Conservation (phyloP, 192 early-diverging fungal species). For the Chytriomyces sp. region DNA sequence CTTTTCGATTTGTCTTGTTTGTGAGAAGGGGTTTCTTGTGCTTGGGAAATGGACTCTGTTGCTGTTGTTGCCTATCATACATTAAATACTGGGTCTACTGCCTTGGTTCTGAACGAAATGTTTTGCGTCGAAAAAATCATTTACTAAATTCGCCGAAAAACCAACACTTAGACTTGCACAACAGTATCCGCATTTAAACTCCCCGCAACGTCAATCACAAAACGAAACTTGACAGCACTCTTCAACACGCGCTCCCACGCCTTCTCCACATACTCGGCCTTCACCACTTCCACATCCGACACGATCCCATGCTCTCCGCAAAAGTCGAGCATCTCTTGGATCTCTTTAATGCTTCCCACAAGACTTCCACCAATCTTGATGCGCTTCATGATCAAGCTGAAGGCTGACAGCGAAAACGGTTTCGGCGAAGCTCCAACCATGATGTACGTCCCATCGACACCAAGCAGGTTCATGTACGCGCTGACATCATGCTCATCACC, state of each 20-base stretch:
- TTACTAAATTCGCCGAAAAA: too few relatives aligned
- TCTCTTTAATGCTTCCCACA: conserved; percentile 34
- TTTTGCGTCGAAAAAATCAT: too few relatives aligned
- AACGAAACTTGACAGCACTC: conserved; percentile 34
- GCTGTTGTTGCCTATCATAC: too few relatives aligned
- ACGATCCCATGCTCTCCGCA: conserved; percentile 22
- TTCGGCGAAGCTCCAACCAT: conserved; percentile 38
- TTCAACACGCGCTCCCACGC: conserved; percentile 33
- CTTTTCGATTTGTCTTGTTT: too few relatives aligned
- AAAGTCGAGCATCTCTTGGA: conserved; percentile 37
- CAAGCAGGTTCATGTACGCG: conserved; percentile 29
- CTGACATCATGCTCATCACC: conserved; percentile 20
- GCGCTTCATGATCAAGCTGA: conserved; percentile 30
- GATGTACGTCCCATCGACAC: conserved; percentile 35
- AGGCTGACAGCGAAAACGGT: conserved; percentile 26
- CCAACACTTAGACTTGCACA: background rate
- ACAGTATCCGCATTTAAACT: conserved; percentile 9
- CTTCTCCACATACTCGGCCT: conserved; percentile 20
- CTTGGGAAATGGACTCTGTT: too few relatives aligned
- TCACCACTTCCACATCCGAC: conserved; percentile 30
- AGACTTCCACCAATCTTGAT: conserved; percentile 30
- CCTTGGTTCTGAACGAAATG: too few relatives aligned
- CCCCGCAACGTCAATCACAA: conserved; percentile 28
- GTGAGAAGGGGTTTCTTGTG: too few relatives aligned
- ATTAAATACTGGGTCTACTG: too few relatives aligned